Percentiles rank a stretch among this genome's conserved stretches.
Evolutionary conservation across 2,329 filamentous ascomycete species (phyloP).

Genomic region (Pseudogymnoascus sp.): DNA sequence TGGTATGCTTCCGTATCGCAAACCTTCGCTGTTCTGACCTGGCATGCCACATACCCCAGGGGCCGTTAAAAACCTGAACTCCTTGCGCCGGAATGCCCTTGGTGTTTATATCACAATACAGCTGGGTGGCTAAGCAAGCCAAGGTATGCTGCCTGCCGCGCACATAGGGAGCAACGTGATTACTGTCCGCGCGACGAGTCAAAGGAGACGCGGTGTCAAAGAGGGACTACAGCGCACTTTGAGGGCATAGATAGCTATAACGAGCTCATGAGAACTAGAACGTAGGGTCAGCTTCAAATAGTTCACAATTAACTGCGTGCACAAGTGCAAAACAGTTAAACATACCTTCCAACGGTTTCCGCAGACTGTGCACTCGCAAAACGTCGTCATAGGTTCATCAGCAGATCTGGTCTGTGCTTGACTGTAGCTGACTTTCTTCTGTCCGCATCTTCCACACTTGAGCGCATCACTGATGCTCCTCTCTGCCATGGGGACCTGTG

Average conservation of each 20-base stretch:
- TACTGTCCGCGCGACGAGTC: not conserved
- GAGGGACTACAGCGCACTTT: not conserved
- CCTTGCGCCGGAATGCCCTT: slow-evolving; percentile 4
- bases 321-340: slow-evolving; percentile 12
- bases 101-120: slow-evolving; percentile 4
- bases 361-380: slow-evolving; percentile 64
- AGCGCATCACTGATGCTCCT: slow-evolving; percentile 84
- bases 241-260: not conserved
- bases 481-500: slow-evolving; percentile 86
- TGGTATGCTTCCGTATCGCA: slow-evolving; percentile 2
- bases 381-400: slow-evolving; percentile 84
- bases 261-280: slow-evolving; percentile 27
- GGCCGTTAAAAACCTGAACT: not conserved
- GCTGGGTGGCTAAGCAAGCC: slow-evolving; percentile 1
- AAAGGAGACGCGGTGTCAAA: not conserved
- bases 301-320: slow-evolving; percentile 4
- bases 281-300: not conserved
- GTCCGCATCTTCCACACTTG: slow-evolving; percentile 83
- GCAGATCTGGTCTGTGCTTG: slow-evolving; percentile 93
- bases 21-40: not conserved
- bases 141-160: not conserved
- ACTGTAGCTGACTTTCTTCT: slow-evolving; percentile 91
- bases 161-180: not conserved
- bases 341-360: slow-evolving; percentile 66
- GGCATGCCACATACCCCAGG: not conserved